Evolutionary conservation across 2,329 filamentous ascomycete genomes (phyloP).

Genomic region (Xylaria sp.): DNA sequence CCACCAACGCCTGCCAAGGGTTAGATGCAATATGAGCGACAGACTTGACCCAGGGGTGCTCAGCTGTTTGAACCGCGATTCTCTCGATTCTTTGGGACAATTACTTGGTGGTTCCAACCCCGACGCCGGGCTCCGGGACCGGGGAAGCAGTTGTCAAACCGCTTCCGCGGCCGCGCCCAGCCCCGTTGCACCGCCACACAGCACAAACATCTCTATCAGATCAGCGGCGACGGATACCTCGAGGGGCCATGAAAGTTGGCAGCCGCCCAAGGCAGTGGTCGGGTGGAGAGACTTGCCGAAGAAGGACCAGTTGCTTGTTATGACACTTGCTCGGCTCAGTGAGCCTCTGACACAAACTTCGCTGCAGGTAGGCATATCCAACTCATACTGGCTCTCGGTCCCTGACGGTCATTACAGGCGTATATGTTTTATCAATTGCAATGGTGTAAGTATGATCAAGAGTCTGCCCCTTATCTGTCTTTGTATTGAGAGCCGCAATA

Average conservation of each 20-base stretch:
- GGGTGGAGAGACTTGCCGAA: constrained; percentile 61
- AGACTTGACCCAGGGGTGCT: constrained; percentile 25
- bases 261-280: constrained; percentile 30
- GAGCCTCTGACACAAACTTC: constrained; percentile 84
- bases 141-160: constrained; percentile 17
- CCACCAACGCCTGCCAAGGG: constrained; percentile 26
- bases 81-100: constrained; percentile 27
- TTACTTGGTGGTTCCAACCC: constrained; percentile 9
- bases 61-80: constrained; percentile 27
- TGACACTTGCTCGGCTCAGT: constrained; percentile 78
- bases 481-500: neutral
- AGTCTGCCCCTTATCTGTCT: neutral
- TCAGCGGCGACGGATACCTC: neutral
- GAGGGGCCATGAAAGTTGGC: neutral
- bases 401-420: constrained; percentile 49
- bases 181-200: constrained; percentile 16
- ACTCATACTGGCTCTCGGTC: neutral
- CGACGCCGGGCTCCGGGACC: constrained; percentile 23
- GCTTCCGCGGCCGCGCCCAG: constrained; percentile 18
- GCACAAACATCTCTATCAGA: constrained; percentile 26
- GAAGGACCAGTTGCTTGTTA: constrained; percentile 77
- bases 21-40: constrained; percentile 17
- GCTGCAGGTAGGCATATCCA: constrained; percentile 50
- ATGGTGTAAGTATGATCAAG: constrained; percentile 53
- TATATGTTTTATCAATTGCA: constrained; percentile 92